Base-by-base conservation (phyloP, 73 alveolate genomes). In the Tetrahymena thermophila region DNA sequence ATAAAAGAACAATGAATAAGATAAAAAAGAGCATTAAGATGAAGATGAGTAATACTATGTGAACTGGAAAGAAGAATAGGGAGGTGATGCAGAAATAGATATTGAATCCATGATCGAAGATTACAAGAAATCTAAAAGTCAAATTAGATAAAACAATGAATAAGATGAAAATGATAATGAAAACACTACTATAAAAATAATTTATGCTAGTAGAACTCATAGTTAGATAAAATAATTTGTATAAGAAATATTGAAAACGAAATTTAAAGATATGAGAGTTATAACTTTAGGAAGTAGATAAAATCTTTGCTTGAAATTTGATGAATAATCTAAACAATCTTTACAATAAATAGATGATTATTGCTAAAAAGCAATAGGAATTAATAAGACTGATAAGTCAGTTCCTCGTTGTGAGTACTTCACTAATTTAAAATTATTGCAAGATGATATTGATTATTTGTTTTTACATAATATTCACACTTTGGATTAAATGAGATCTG, bases 11-110 rank as follows among this genome's bases (percentile, higher is more conserved):
- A 19, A 25, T 1, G 28, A 50, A 50, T 15, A 3, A 50, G 83
- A 50, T 50, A 50, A 50, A 25, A 71, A 71, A 17, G 37, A 11
- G 17, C 3, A 71, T 23, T 34, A 56, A 9, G 89, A 71, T 71
- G 89, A 71, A 1, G 89, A 71, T 25, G 35, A 71, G 11, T 71
- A 71, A 31, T 71, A 28, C 37, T 71, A 40, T n/a, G 89, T 94
- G 85, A 85, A 94, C 40, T 89, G 34, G 35, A 42, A 96, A 35
- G 97, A 97, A 56, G 97, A 95, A 23, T 95, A 96, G 95, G 85
- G 94, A 25, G 93, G 94, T 25, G 93, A 96, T 38, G 94, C 94
- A 56, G 98, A 96, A 57, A 35, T 84, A 42, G 94, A 95, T 94
- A 28, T 71, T 11, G 56, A 89, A 17, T 57, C 57, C 25, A 95